Base-by-base conservation (phyloP, 768 basidiomycete genomes). In the Trametes sanguinea region DNA sequence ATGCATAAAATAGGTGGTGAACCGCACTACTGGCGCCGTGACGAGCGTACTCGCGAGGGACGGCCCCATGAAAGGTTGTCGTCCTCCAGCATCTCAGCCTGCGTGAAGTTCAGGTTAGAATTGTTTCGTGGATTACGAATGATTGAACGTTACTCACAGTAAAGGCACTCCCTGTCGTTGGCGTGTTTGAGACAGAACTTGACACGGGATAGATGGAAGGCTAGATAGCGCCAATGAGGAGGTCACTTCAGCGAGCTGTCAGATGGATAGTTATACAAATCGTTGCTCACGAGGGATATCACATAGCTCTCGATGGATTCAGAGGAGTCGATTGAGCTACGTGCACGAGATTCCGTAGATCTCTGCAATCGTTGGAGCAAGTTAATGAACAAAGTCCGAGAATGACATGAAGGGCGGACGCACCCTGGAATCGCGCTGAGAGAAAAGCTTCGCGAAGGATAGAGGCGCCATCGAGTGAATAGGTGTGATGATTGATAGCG, bases 61-160 rank as follows among this genome's bases (percentile, higher is more conserved):
- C 58, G 53, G n/a, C 67, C 67, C 67, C 67, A 68, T 3, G 64
- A 59, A 16, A 57, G 51, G 62, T 68, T 63, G 35, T 68, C 67
- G 50, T 68, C 67, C 43, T 68, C 67, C 42, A 68, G 48, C 64
- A 68, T 55, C 62, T 68, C 67, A 13, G 67, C 67, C 63, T 60
- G 44, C 16, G 22, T 22, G 22, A 22, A 22, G 22, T 16, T 5
- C 42, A 37, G 35, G 42, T 22, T 22, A 22, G 22, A 22, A 22
- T 22, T 22, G 22, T 22, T 22, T 22, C 1, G 22, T 22, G 22
- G 22, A 22, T 22, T 22, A 22, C 22, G 22, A 22, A 22, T 22
- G 22, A 37, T 37, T 11, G 35, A 6, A 6, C 11, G 35, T 37
- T 37, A 37, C 35, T 37, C 13, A 52, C 42, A n/a, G 33, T 27